Evolutionary conservation across 2,329 filamentous ascomycete species (phyloP), one percentile per base, ranked within the genome.

Genomic region (Fonsecaea pedrosoi): DNA sequence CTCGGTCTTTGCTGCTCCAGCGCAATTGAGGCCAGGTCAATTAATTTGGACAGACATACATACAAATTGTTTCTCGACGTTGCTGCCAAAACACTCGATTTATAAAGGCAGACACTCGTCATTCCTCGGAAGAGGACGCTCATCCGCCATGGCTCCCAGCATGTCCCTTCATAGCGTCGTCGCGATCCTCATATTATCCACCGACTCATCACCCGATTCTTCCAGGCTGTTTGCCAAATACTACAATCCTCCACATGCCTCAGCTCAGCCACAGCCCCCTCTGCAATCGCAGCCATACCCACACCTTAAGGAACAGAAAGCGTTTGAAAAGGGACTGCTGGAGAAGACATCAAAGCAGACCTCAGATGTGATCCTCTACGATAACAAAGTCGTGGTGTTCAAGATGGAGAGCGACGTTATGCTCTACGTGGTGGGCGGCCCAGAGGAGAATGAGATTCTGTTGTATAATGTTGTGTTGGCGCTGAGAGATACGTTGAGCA

Each of bases 321-420:
- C 91, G 1, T 99, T 99, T 76, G 95, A 99, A 81, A 97, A 97
- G 83, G 95, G 94, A 5, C 86, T 99, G 45, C 83, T 97, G 67
- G 90, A 97, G 76, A 98, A 99, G 86, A 98, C 95, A 15, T 90
- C 91, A 73, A 99, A 98, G 85, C 92, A 96, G 82, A 94, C 88
- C 13, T 92, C 91, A 74, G 95, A 98, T 82, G 95, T 99, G 75
- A 96, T 99, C 74, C 88, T 99, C 64, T 98, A 97, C 82, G 95
- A 99, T 82, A 96, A 96, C 82, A 89, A 92, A 75, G 90, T 99
- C 69, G 92, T 98, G 63, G 90, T 98, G 60, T 99, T 97, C 85
- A 99, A 99, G 88, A 91, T 91, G 83, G 95, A 99, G 84, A 93
- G 92, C 74, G 95, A 99, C 79, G 91, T 98, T 65, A 97, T 97